These are phyloP conservation scores for Staphylotrichum longicolle DNA, from an alignment of 495 filamentous ascomycete species.

Conservation along the genomic window DNA sequence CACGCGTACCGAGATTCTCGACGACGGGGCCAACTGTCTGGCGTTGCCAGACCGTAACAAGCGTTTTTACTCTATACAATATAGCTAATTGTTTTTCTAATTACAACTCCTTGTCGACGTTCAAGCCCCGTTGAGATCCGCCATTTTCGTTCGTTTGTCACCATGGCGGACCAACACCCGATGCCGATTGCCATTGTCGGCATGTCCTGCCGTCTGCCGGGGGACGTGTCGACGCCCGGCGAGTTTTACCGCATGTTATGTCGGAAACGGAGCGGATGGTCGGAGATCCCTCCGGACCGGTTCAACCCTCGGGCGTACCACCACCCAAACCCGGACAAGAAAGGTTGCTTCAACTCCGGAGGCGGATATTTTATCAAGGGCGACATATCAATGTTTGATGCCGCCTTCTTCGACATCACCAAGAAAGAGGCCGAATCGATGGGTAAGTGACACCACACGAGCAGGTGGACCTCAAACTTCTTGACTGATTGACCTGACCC, in stretches of 20 bases:
- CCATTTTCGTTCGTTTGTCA: slow-evolving; percentile 16
- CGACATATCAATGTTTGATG: slow-evolving; percentile 50
- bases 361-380: slow-evolving; percentile 56
- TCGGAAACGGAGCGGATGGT: slow-evolving; percentile 40
- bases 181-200: slow-evolving; percentile 46
- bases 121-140: not conserved
- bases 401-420: slow-evolving; percentile 53
- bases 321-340: slow-evolving; percentile 55
- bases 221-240: slow-evolving; percentile 39
- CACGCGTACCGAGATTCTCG: no score
- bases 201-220: slow-evolving; percentile 51
- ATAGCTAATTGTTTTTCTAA: no score
- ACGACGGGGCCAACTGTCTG: no score
- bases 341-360: slow-evolving; percentile 43
- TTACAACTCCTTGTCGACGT: no score
- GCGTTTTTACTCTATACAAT: no score
- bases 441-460: slow-evolving; percentile 28
- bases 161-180: slow-evolving; percentile 29
- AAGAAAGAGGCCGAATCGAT: slow-evolving; percentile 50
- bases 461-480: no score
- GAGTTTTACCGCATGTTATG: slow-evolving; percentile 50
- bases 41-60: no score
- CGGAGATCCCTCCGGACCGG: slow-evolving; percentile 59
- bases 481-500: not conserved
- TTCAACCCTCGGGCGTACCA: slow-evolving; percentile 66